A percentile compares a stretch with the other conserved stretches of the same genome.
These are phyloP conservation scores for Sporisorium sorghi DNA, from an alignment of 1,284 basidiomycete genomes.

Conservation along the genomic window DNA sequence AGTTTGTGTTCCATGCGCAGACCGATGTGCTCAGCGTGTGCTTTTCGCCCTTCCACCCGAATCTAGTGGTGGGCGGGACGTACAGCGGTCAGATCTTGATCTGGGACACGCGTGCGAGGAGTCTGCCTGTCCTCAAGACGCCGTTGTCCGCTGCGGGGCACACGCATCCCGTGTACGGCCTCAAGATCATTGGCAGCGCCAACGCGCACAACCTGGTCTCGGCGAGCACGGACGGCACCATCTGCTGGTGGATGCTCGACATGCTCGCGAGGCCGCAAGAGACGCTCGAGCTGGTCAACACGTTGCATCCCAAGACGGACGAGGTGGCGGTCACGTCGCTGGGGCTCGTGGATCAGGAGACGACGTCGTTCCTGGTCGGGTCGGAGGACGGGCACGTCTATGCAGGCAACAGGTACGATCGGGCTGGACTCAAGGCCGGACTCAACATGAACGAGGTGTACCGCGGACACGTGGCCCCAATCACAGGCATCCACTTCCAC, in stretches of 20 bases:
- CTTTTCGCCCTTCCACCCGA: slow-evolving; percentile 97
- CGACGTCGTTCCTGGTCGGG: slow-evolving; percentile 93
- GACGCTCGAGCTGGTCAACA: slow-evolving; percentile 53
- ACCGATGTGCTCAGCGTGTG: slow-evolving; percentile 95
- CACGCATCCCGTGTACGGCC: slow-evolving; percentile 96
- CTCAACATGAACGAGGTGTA: slow-evolving; percentile 87
- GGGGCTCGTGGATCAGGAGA: slow-evolving; percentile 93
- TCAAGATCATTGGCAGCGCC: slow-evolving; percentile 96
- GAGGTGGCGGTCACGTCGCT: slow-evolving; percentile 93
- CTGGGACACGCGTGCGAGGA: slow-evolving; percentile 96
- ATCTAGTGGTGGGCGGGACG: slow-evolving; percentile 94
- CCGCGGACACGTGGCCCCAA: slow-evolving; percentile 88
- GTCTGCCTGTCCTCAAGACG: slow-evolving; percentile 90
- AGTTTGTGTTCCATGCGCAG: slow-evolving; percentile 97
- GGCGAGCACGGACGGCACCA: slow-evolving; percentile 92
- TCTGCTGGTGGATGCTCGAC: slow-evolving; percentile 97
- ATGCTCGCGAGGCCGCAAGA: slow-evolving; percentile 90
- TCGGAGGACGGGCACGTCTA: slow-evolving; percentile 98
- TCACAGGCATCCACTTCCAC: slow-evolving; percentile 94
- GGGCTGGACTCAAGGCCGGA: slow-evolving; percentile 94
- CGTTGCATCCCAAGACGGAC: slow-evolving; percentile 71
- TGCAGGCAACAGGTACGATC: slow-evolving; percentile 93
- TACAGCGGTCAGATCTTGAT: slow-evolving; percentile 97
- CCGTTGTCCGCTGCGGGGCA: slow-evolving; percentile 89
- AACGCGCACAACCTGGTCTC: slow-evolving; percentile 97